A percentile compares a stretch with the other conserved stretches of the same genome.
These are phyloP conservation scores for Gryganskiella cystojenkinii DNA, from an alignment of 192 early-diverging fungal species.

Conservation along the genomic window DNA sequence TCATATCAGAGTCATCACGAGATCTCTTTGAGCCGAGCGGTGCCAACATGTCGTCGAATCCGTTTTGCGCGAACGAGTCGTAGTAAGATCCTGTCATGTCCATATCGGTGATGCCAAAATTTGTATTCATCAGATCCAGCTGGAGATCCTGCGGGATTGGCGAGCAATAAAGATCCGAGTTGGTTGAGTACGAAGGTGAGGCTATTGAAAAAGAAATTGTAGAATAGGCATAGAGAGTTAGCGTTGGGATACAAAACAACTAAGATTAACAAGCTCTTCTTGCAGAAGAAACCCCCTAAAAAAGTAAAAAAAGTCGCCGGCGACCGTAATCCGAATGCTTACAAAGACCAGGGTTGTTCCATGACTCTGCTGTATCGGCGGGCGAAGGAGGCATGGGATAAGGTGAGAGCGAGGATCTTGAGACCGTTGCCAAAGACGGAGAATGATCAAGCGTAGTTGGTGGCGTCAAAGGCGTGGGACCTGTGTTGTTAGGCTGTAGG, in stretches of 20 bases:
- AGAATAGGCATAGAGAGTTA: no score
- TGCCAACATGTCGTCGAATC: conserved; percentile 12
- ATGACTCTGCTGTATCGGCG: conserved; percentile 39
- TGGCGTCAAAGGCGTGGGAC: conserved; percentile 21
- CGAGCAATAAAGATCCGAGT: conserved; percentile 39
- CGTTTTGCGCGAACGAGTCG: conserved; percentile 6
- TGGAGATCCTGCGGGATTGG: conserved; percentile 23
- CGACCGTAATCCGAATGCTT: conserved; percentile 10
- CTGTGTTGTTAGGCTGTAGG: conserved; percentile 12
- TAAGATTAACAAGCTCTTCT: no score
- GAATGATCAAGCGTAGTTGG: conserved; percentile 36
- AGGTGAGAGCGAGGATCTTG: conserved; percentile 21
- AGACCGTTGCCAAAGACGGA: conserved; percentile 21
- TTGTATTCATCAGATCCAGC: conserved; percentile 28
- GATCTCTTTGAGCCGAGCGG: conserved; percentile 26
- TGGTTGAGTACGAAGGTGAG: conserved; percentile 40
- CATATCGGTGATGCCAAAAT: conserved; percentile 5
- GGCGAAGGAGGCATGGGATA: conserved; percentile 38
- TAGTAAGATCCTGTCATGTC: conserved; percentile 25
- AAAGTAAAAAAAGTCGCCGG: conserved; percentile 9
- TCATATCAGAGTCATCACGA: conserved; percentile 30
- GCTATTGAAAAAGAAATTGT: conserved; percentile 1
- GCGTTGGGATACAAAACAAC: background rate
- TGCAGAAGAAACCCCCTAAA: background rate
- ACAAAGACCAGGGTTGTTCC: conserved; percentile 53